Evolutionary conservation across 2,329 filamentous ascomycete species (phyloP).

Genomic region (Colletotrichum sp.): DNA sequence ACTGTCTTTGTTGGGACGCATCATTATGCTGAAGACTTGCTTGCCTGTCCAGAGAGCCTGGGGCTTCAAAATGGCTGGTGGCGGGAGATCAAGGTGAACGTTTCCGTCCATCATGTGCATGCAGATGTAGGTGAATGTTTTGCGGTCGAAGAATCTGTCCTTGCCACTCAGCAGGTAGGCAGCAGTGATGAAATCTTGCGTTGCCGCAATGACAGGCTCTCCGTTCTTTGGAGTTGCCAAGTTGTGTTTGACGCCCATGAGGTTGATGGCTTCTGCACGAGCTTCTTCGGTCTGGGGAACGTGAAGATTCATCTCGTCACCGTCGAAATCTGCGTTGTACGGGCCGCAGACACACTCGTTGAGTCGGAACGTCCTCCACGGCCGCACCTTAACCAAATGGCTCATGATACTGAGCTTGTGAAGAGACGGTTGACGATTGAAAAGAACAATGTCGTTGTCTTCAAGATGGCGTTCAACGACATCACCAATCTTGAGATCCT

Average conservation of each 20-base stretch:
- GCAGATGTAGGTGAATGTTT: conserved; percentile 87
- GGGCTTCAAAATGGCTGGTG: conserved; percentile 85
- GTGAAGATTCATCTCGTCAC: conserved; percentile 98
- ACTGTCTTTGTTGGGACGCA: conserved; percentile 87
- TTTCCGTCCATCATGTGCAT: conserved; percentile 91
- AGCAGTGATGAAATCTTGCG: conserved; percentile 98
- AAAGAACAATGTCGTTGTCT: conserved; percentile 93
- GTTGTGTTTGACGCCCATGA: conserved; percentile 99
- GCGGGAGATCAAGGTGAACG: conserved; percentile 81
- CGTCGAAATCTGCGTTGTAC: conserved; percentile 99
- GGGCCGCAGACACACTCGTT: conserved; percentile 99
- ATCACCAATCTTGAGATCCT: conserved; percentile 80
- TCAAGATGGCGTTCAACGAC: conserved; percentile 93
- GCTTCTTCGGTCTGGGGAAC: conserved; percentile 98
- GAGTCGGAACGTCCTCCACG: conserved; percentile 93
- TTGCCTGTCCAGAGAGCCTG: conserved; percentile 94
- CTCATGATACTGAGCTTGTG: conserved; percentile 99
- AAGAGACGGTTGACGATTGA: conserved; percentile 96
- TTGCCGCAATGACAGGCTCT: conserved; percentile 97
- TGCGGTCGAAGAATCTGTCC: conserved; percentile 89
- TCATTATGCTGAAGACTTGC: conserved; percentile 89
- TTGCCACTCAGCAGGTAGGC: conserved; percentile 91
- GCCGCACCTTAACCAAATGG: conserved; percentile 90
- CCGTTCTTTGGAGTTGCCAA: conserved; percentile 95
- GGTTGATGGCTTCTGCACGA: conserved; percentile 88